These are phyloP conservation scores for Cyberlindnera mycetangii DNA, from an alignment of 805 yeast species.

Conservation along the genomic window DNA sequence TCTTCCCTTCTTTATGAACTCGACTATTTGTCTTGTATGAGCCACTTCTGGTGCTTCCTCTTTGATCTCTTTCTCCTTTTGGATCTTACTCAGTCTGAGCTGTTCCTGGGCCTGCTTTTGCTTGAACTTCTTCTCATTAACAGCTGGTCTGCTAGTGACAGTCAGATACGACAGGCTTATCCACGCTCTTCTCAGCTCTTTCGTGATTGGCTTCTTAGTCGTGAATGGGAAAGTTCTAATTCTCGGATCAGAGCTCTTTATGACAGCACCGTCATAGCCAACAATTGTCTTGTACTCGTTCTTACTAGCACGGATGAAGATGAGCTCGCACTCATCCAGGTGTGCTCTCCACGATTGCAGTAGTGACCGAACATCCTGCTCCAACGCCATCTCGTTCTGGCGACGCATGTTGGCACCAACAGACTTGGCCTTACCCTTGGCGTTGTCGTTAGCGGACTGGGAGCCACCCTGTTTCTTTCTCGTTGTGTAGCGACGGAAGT, in stretches of 20 bases:
- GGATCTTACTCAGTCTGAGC: conserved; percentile 29
- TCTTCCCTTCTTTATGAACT: conserved; percentile 65
- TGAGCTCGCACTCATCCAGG: conserved; percentile 59
- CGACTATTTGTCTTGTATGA: conserved; percentile 56
- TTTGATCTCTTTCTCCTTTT: conserved; percentile 20
- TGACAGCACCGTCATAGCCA: conserved; percentile 60
- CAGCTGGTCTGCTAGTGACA: conserved; percentile 52
- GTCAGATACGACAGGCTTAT: conserved; percentile 61
- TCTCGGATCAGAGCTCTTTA: conserved; percentile 54
- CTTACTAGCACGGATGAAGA: conserved; percentile 78
- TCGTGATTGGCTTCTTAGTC: conserved; percentile 79
- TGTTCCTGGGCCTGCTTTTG: conserved; percentile 31
- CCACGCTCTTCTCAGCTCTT: conserved; percentile 86
- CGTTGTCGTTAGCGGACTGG: conserved; percentile 87
- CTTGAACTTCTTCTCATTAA: conserved; percentile 28
- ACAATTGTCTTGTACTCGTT: conserved; percentile 53
- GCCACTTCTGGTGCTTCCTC: conserved; percentile 38
- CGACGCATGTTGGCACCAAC: conserved; percentile 92
- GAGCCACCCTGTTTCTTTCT: conserved; percentile 98
- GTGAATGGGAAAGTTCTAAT: conserved; percentile 80
- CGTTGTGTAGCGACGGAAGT: conserved; percentile 93
- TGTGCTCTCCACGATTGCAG: conserved; percentile 61
- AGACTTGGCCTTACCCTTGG: conserved; percentile 92
- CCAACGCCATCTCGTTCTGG: conserved; percentile 81
- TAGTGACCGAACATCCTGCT: conserved; percentile 71